A percentile compares a stretch with the other conserved stretches of the same genome.
Conservation (phyloP, 2,329 filamentous ascomycete species). For the Botrytis galanthina region DNA sequence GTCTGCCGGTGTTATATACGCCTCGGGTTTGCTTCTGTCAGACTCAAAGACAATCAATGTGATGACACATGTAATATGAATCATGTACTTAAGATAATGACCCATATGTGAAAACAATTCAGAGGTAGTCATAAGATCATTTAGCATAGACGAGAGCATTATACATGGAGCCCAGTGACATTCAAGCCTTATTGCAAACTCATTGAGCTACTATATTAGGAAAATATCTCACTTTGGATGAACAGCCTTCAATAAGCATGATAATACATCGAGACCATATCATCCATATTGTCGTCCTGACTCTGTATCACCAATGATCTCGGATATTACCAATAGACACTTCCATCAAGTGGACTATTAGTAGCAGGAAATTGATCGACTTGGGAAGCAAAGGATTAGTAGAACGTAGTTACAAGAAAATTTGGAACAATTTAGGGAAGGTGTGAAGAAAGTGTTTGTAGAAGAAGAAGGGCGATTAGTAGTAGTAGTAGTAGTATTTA, state of each 20-base stretch:
- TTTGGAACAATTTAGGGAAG: background rate
- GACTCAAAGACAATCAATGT: background rate
- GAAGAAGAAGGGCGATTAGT: background rate
- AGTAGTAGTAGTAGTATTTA: too few species aligned
- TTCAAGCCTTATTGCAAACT: too few species aligned
- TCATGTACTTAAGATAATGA: background rate
- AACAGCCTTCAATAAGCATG: too few species aligned
- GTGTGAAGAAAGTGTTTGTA: background rate
- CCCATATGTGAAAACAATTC: background rate
- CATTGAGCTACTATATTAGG: background rate
- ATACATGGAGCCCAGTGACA: background rate
- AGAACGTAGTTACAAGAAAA: background rate
- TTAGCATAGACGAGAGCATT: background rate
- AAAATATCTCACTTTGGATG: background rate
- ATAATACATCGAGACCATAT: too few species aligned
- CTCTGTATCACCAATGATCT: background rate
- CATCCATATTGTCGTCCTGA: background rate
- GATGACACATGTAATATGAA: background rate
- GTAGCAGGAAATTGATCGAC: background rate
- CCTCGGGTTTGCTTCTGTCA: accelerated
- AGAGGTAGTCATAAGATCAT: background rate
- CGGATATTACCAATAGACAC: background rate
- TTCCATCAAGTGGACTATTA: background rate
- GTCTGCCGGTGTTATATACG: background rate
- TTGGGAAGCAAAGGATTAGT: background rate